Evolutionary conservation across 306 rosid species (phyloP).

Genomic region (Glycine latifolia): DNA sequence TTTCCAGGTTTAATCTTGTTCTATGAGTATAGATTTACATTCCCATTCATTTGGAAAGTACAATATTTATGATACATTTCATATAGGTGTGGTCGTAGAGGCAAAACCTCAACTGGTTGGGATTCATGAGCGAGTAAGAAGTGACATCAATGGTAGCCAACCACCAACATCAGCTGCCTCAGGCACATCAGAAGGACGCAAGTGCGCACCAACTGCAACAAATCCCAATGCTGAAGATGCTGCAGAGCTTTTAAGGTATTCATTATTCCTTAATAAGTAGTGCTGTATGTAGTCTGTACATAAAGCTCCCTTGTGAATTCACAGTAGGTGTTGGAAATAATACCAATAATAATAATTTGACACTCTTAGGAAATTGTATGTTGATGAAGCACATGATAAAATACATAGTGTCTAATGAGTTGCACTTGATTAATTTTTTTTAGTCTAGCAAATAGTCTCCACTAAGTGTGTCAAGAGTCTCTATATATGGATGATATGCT

Average conservation of each 20-base stretch:
- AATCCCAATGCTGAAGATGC: constrained; percentile 98
- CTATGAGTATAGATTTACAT: background rate
- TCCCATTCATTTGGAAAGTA: constrained; percentile 14
- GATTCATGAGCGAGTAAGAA: constrained; percentile 97
- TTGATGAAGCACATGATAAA: background rate
- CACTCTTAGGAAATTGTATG: background rate
- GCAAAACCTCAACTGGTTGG: constrained; percentile 90
- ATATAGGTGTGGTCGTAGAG: constrained; percentile 79
- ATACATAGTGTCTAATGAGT: too few relatives aligned
- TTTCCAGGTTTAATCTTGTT: constrained; percentile 19
- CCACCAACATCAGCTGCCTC: constrained; percentile 60
- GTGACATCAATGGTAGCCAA: constrained; percentile 73
- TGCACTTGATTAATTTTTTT: background rate
- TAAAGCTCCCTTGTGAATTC: constrained; percentile 19
- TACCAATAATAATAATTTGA: background rate
- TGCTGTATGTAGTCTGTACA: constrained; percentile 32
- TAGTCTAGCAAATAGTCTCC: background rate
- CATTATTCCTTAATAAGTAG: background rate
- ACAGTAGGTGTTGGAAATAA: background rate
- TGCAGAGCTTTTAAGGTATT: constrained; percentile 86
- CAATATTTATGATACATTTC: constrained; percentile 5
- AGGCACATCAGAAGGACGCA: constrained; percentile 60
- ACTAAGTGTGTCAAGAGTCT: background rate
- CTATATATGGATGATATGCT: background rate
- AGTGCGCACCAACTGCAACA: constrained; percentile 72